Base-by-base conservation (phyloP, 306 rosid species). In the Malus sieversii region DNA sequence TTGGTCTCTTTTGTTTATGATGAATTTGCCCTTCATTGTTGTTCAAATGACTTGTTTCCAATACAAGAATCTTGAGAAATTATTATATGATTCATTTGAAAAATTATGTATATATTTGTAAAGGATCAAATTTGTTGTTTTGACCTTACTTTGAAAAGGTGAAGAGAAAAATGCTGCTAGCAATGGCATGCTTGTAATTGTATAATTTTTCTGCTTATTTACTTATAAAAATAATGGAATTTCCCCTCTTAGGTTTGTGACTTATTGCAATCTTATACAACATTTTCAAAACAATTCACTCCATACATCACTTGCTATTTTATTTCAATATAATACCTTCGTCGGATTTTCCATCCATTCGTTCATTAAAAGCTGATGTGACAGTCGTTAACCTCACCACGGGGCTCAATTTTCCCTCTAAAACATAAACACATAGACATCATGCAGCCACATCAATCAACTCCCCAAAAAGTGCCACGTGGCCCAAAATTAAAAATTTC, bases 171-270 rank as follows among this genome's bases (percentile, higher is more conserved):
- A 79, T 48, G 68, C 58, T 52, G 69, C 74, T 83, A 85, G 32
- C 75, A 76, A 68, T 69, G 70, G 38, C 68, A 66, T 84, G 89
- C 77, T 87, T 88, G 88, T 88, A 85, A 80, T 83, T 85, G 40
- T 88, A 90, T 81, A 86, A 48, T 48, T 48, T 48, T 88, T 0
- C 6, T n/a, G 27, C 13, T n/a, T 57, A 4, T 57, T 20, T n/a
- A 22, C 6, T 57, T 18, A 48, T 10, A 11, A 48, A 12, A 48
- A 46, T 73, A 12, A 10, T 10, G 12, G 4, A 46, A 10, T 46
- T 46, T 46, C 3, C 35, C 6, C 35, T 3, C 6, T 4, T 4
- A 5, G 6, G 1, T 32, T 32, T 32, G 6, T 0, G 6, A 0
- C 1, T 0, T 32, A 32, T 32, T 32, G 2, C 6, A 32, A 32